A percentile compares a stretch with the other conserved stretches of the same genome.
Conservation (phyloP, 2,329 filamentous ascomycete genomes). For the Diaporthe sp. region DNA sequence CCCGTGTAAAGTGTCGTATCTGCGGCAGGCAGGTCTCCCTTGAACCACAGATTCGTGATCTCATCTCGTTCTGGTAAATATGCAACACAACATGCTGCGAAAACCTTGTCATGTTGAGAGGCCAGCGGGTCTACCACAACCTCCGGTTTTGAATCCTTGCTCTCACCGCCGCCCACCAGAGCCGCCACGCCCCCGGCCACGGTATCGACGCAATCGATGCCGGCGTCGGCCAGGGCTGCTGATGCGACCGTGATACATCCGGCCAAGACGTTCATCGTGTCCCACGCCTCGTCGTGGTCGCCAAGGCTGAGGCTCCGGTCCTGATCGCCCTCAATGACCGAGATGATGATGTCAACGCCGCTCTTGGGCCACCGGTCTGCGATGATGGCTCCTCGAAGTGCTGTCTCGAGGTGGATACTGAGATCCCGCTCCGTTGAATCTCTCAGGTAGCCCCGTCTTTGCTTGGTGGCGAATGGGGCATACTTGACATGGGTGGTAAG, state of each 20-base stretch:
- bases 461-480: constrained; percentile 89
- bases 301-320: constrained; percentile 67
- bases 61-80: constrained; percentile 91
- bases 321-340: constrained; percentile 93
- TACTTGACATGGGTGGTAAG: constrained; percentile 96
- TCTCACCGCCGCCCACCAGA: constrained; percentile 65
- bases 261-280: constrained; percentile 90
- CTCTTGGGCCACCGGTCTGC: constrained; percentile 99
- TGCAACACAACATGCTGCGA: constrained; percentile 89
- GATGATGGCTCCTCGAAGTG: constrained; percentile 88
- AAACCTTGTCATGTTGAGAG: constrained; percentile 80
- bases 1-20: constrained; percentile 55
- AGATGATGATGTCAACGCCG: constrained; percentile 94
- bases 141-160: constrained; percentile 48
- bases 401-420: constrained; percentile 90
- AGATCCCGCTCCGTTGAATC: constrained; percentile 91
- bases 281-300: constrained; percentile 77
- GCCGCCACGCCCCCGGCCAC: constrained; percentile 92
- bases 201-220: constrained; percentile 94
- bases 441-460: constrained; percentile 85
- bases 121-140: constrained; percentile 86
- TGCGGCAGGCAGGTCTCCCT: constrained; percentile 71
- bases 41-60: constrained; percentile 94
- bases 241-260: constrained; percentile 95
- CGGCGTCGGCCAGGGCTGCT: constrained; percentile 92